Evolutionary conservation across 176 grass and related monocot species (phyloP), one percentile per base, ranked within the genome.

Genomic region (Chloris gayana): DNA sequence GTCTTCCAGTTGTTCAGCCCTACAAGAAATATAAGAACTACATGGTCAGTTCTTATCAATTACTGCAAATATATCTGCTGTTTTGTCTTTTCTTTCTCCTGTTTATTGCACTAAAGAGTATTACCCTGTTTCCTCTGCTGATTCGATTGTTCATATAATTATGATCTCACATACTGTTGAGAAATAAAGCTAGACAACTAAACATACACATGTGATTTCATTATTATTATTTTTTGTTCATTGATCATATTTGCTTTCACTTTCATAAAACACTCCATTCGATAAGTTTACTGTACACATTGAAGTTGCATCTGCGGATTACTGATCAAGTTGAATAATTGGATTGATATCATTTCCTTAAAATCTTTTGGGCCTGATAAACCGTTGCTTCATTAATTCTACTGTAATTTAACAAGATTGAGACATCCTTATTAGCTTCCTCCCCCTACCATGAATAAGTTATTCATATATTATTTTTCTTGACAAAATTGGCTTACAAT

Each of bases 1-100:
- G 95, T 34, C 90, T 98, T 72, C 95, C 92, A 72, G 95, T 98
- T 87, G 95, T 98, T 84, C 95, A 98, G 72, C 95, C 95, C 17
- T 98, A 98, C 74, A 89, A 85, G 54, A 91, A 87, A 86, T 88
- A 77, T 82, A 93, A 98, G 73, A 85, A 87, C 47, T 88, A 92
- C 67, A 85, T 88, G 82, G 95, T 94, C 35, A 94, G 95, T 80
- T 75, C 79, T 85, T 75, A 70, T 85, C 66, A 68, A 57, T 53
- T 61, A 33, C n/a, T 70, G 37, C 61, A 65, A 30, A 64, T 19
- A 42, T 51, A 42, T 65, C 58, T 50, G 39, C 64, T 18, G 26
- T 8, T 14, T 71, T 37, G 27, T 74, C n/a, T 39, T 79, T 60
- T 29, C 68, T 9, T 71, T 68, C 25, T 84, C 22, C 72, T 62